Evolutionary conservation across 495 filamentous ascomycete species (phyloP), one percentile per base, ranked within the genome.

Genomic region (Aspergillus bridgeri): DNA sequence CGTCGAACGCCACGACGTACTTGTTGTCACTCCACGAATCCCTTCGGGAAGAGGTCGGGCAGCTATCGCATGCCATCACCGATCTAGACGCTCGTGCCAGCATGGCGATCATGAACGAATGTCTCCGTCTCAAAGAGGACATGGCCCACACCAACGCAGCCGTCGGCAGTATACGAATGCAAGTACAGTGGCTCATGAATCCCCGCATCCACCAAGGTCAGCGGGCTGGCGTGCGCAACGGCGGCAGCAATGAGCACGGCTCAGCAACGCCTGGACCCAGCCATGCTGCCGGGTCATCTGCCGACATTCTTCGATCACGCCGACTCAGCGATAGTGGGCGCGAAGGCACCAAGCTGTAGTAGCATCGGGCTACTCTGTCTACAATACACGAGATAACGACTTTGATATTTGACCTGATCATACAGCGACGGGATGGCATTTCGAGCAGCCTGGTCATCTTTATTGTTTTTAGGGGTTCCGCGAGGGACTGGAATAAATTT

Each of bases 41-140:
- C 46, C 79, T 90, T 19, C 81, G 87, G 1, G 79, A 84, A 22
- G 86, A 89, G 61, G 78, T 89, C 44, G 73, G 69, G 22, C 79
- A 83, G 45, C 66, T 89, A 49, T 80, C 79, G 0, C 79, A 80
- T 21, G 79, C 77, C n/a, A 69, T 86, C 22, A 76, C 76, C 5
- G 85, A 88, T 21, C 75, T 87, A 46, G 87, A 90, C 58, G 82
- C 81, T 11, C 80, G 84, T 21, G 81, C 83, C 24, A 86, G 78
- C 65, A 86, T 89, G 85, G 77, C 85, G 54, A 75, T 85, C 51
- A 80, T 89, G 75, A 89, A 86, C 65, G 86, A 89, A 67, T 84
- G 75, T 42, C 73, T 89, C 25, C 81, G 85, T 6, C 76, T 80
- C 48, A 84, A 87, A 55, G 87, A 89, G 61, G 86, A 89, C 56